Evolutionary conservation across 345 rosid genomes (phyloP).

Genomic region (Xanthoceras sorbifolium): DNA sequence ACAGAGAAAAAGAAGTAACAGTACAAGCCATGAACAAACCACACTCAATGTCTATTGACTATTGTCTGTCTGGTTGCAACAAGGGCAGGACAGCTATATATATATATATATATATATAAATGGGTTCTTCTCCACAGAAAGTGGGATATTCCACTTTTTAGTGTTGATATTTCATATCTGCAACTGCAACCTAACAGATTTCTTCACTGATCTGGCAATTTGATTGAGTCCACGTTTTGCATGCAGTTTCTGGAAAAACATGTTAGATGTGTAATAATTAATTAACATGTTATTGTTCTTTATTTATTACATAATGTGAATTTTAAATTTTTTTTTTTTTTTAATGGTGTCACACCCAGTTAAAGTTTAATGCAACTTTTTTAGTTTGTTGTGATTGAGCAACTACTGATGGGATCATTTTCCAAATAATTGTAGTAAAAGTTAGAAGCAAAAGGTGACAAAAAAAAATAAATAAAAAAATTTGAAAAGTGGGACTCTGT

Average conservation of each 20-base stretch:
- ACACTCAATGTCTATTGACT: neutral
- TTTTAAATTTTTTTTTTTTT: too few species aligned
- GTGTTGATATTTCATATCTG: neutral
- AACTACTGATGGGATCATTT: neutral
- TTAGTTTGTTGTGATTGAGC: neutral
- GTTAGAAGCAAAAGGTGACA: too few species aligned
- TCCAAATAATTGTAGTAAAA: neutral
- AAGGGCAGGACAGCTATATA: neutral
- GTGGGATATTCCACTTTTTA: conserved; percentile 16
- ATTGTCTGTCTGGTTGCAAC: neutral
- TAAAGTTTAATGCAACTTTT: neutral
- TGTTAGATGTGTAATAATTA: too few species aligned
- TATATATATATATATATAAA: too few species aligned
- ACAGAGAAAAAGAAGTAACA: neutral
- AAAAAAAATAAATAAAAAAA: too few species aligned
- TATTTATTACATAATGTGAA: too few species aligned
- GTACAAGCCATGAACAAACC: neutral
- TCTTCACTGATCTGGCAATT: too few species aligned
- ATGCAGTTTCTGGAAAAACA: too few species aligned
- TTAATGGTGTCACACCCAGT: neutral
- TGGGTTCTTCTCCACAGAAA: conserved; percentile 32
- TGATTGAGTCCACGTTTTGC: too few species aligned
- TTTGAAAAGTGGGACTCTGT: neutral
- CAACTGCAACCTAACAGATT: neutral
- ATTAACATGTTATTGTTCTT: too few species aligned